These are phyloP conservation scores for Lecanicillium sp. DNA, from an alignment of 2,329 filamentous ascomycete species.

Conservation along the genomic window DNA sequence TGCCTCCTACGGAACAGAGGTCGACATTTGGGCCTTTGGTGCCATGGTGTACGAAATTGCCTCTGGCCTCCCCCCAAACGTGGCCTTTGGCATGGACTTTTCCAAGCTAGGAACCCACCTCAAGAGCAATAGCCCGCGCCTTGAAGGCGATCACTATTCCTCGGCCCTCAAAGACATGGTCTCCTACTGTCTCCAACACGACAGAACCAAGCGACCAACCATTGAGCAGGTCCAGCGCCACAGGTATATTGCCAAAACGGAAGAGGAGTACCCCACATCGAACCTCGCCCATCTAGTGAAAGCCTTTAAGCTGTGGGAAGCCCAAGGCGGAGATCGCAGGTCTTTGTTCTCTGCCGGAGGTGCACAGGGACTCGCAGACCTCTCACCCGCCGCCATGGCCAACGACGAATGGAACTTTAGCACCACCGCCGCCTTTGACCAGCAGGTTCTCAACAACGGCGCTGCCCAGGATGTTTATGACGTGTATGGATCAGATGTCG, in stretches of 20 bases:
- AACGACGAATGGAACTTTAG: constrained; percentile 63
- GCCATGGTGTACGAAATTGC: constrained; percentile 77
- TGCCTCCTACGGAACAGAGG: constrained; percentile 60
- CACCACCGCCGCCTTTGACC: constrained; percentile 57
- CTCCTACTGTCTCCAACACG: constrained; percentile 63
- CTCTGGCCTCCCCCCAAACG: constrained; percentile 67
- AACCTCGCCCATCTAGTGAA: constrained; percentile 59
- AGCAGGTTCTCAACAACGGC: constrained; percentile 43
- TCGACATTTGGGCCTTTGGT: constrained; percentile 81
- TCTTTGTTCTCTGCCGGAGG: constrained; percentile 55
- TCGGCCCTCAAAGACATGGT: constrained; percentile 61
- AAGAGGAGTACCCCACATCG: constrained; percentile 54
- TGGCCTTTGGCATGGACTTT: constrained; percentile 40
- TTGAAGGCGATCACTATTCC: constrained; percentile 67
- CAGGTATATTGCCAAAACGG: constrained; percentile 58
- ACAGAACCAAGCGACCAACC: constrained; percentile 59
- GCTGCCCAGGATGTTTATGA: constrained; percentile 54
- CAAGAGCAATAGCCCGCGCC: constrained; percentile 55
- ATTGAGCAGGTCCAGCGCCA: constrained; percentile 65
- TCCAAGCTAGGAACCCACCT: constrained; percentile 49
- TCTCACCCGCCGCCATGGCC: constrained; percentile 35
- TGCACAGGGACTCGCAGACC: constrained; percentile 43
- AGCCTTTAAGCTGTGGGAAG: constrained; percentile 69
- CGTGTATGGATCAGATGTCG: constrained; percentile 51
- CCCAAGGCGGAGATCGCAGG: constrained; percentile 61